Evolutionary conservation across 2,329 filamentous ascomycete genomes (phyloP).

Genomic region (Epicoccum sorghinum): DNA sequence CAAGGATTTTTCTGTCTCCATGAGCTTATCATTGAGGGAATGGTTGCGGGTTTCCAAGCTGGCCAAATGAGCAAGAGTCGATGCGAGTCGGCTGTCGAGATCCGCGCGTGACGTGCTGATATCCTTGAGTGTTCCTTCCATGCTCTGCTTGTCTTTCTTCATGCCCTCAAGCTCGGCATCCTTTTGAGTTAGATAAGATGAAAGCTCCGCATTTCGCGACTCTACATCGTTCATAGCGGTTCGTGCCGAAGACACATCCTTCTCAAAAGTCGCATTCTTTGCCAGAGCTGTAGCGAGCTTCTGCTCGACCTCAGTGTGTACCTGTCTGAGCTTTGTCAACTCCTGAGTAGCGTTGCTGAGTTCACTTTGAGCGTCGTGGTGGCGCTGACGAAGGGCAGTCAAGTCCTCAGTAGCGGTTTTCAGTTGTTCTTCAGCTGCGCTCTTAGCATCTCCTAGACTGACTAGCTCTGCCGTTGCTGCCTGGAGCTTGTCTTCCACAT

Average conservation of each 20-base stretch:
- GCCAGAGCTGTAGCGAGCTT: conserved; percentile 16
- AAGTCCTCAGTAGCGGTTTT: background rate
- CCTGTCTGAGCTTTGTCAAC: background rate
- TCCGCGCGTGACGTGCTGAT: conserved; percentile 1
- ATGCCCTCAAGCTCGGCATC: conserved; percentile 12
- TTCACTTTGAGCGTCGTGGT: conserved; percentile 1
- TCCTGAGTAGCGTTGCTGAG: conserved; percentile 1
- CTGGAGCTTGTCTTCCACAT: conserved; percentile 3
- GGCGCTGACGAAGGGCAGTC: background rate
- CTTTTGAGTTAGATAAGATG: conserved; percentile 20
- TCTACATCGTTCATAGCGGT: conserved; percentile 26
- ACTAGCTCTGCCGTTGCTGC: background rate
- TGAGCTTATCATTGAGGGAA: background rate
- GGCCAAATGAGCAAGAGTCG: background rate
- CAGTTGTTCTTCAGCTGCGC: background rate
- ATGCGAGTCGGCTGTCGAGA: conserved; percentile 11
- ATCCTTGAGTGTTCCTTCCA: background rate
- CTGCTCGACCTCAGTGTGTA: background rate
- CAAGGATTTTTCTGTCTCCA: background rate
- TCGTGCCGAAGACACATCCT: conserved; percentile 20
- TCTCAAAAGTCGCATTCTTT: conserved; percentile 21
- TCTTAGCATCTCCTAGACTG: background rate
- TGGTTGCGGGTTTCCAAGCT: conserved; percentile 1
- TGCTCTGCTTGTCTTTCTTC: background rate
- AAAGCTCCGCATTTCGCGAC: conserved; percentile 21